These are phyloP conservation scores for Eremothecium coryli DNA, from an alignment of 1,139 yeast species.

Conservation along the genomic window DNA sequence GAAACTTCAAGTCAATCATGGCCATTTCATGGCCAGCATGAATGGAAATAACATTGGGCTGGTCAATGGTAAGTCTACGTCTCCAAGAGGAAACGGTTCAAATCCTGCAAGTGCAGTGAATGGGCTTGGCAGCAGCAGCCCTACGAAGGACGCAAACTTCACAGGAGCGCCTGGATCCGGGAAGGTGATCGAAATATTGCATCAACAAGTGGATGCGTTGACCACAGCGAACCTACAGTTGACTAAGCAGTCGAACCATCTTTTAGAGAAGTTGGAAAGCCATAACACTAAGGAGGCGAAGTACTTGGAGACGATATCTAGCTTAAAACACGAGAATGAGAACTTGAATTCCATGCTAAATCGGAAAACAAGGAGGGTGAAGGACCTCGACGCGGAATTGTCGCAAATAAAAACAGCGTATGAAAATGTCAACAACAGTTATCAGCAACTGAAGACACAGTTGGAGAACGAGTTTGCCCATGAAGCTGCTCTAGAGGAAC, in stretches of 20 bases:
- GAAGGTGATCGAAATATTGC: constrained; percentile 48
- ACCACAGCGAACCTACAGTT: constrained; percentile 45
- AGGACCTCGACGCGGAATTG: constrained; percentile 51
- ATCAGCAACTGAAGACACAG: constrained; percentile 42
- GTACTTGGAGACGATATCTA: constrained; percentile 57
- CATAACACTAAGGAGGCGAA: constrained; percentile 46
- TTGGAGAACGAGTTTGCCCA: constrained; percentile 42
- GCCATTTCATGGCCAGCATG: constrained; percentile 20
- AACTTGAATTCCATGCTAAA: constrained; percentile 53
- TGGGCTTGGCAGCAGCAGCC: no score
- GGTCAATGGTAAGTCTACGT: neutral
- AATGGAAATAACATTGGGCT: neutral
- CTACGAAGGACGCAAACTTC: neutral
- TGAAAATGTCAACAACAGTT: constrained; percentile 40
- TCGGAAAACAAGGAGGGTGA: constrained; percentile 54
- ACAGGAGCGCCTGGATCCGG: constrained; percentile 6
- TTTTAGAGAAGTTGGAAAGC: constrained; percentile 42
- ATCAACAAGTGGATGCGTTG: constrained; percentile 46
- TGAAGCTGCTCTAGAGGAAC: constrained; percentile 41
- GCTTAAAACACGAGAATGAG: constrained; percentile 62
- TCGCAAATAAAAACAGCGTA: constrained; percentile 38
- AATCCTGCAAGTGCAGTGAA: no score
- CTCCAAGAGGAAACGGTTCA: no score
- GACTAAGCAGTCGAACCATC: constrained; percentile 38
- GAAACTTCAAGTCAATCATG: constrained; percentile 22